Percentiles rank a stretch among this genome's conserved stretches.
Conservation (phyloP, 2,329 filamentous ascomycete genomes). For the Cytospora mali region DNA sequence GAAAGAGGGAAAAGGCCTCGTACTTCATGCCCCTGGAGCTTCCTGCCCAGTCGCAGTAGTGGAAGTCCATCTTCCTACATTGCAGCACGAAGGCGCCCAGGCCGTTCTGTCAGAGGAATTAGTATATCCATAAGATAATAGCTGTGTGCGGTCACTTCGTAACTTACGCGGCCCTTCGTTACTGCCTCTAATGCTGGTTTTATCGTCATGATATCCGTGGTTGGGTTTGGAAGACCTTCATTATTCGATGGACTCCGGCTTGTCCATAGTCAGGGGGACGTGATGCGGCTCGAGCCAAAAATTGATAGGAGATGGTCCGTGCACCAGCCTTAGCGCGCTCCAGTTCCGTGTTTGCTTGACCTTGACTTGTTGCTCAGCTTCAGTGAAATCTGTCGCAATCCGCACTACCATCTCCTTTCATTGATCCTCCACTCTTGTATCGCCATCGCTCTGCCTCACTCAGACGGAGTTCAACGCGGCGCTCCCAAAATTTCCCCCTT, state of each 20-base stretch:
- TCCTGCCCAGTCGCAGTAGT: slow-evolving; percentile 96
- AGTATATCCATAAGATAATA: slow-evolving; percentile 5
- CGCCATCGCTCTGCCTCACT: neutral
- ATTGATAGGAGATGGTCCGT: slow-evolving; percentile 14
- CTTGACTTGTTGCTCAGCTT: slow-evolving; percentile 7
- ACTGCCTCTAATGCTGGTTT: slow-evolving; percentile 53
- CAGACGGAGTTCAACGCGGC: neutral
- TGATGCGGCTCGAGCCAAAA: slow-evolving; percentile 15
- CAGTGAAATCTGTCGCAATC: slow-evolving; percentile 22
- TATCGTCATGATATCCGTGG: slow-evolving; percentile 54
- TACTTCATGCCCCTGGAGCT: slow-evolving; percentile 96
- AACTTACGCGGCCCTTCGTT: slow-evolving; percentile 55
- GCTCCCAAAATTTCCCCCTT: neutral
- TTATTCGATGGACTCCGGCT: neutral
- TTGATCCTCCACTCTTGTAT: neutral
- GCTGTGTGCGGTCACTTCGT: too few species aligned
- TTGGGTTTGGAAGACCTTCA: slow-evolving; percentile 28
- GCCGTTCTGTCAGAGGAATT: slow-evolving; percentile 70
- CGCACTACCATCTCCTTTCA: slow-evolving; percentile 5
- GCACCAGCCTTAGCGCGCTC: slow-evolving; percentile 19
- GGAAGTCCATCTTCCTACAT: slow-evolving; percentile 93
- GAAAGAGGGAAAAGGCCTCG: slow-evolving; percentile 32
- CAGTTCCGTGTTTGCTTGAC: slow-evolving; percentile 13
- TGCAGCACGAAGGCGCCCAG: slow-evolving; percentile 95
- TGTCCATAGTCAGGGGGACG: neutral